phyloP scores from a whole-genome alignment of 2,329 filamentous ascomycete genomes.

The Fusarium verticillioides region DNA sequence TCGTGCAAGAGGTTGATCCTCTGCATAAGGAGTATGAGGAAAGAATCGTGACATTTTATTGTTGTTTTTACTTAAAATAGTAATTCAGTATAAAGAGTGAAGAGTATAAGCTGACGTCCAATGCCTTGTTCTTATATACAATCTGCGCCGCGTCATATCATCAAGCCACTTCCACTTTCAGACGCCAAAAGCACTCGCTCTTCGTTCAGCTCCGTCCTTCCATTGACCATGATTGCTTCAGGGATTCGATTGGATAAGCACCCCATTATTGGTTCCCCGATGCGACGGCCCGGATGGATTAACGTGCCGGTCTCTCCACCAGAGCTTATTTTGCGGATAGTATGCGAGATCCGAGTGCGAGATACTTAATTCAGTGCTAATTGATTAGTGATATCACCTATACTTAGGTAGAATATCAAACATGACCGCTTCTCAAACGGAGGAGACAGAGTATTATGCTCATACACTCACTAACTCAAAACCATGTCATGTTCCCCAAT shows the following conservation, averaged over 20 bases:
- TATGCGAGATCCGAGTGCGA: constrained; percentile 24
- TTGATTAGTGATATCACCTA: not conserved
- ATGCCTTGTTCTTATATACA: constrained; percentile 4
- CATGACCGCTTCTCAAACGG: not conserved
- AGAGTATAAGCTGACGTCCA: not conserved
- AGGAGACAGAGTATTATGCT: not conserved
- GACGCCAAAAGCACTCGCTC: constrained; percentile 11
- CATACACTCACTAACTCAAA: not conserved
- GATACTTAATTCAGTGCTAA: not conserved
- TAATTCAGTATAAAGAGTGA: not conserved
- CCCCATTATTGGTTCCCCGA: constrained; percentile 27
- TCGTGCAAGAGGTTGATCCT: constrained; percentile 68
- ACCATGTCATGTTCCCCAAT: not conserved
- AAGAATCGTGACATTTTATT: constrained; percentile 62
- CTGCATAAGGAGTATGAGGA: constrained; percentile 67
- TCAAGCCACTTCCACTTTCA: constrained; percentile 26
- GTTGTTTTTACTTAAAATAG: not conserved
- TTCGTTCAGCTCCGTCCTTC: constrained; percentile 8
- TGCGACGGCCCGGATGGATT: constrained; percentile 25
- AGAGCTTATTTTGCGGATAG: not conserved
- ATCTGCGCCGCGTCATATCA: constrained; percentile 26
- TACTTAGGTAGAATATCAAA: not conserved
- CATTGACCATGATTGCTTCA: constrained; percentile 9
- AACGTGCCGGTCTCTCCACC: constrained; percentile 28
- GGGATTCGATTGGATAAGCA: constrained; percentile 36